Evolutionary conservation across 176 grass and related monocot genomes (phyloP).

Genomic region (Carex scoparia): DNA sequence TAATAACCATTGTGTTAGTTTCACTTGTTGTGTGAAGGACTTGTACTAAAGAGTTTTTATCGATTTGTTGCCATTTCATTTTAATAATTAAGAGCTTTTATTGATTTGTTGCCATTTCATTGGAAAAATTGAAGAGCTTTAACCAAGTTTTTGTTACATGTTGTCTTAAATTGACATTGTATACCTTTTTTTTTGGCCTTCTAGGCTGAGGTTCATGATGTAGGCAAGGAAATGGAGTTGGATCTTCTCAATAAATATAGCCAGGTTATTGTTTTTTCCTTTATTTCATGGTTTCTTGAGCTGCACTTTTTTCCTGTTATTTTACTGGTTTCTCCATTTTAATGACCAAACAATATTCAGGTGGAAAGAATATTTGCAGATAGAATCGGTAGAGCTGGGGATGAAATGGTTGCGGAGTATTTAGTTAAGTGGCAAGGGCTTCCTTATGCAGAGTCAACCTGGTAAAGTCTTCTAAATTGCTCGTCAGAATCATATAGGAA

Average conservation of each 20-base stretch:
- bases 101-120: background rate
- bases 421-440: slow-evolving; percentile 99
- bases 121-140: slow-evolving; percentile 1
- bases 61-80: slow-evolving; percentile 1
- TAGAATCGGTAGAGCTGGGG: slow-evolving; percentile 70
- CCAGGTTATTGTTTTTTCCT: slow-evolving; percentile 61
- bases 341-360: slow-evolving; percentile 52
- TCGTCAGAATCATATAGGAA: slow-evolving; percentile 4
- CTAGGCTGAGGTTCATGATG: slow-evolving; percentile 98
- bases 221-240: slow-evolving; percentile 97
- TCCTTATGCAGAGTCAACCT: slow-evolving; percentile 98
- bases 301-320: slow-evolving; percentile 17
- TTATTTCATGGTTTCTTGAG: background rate
- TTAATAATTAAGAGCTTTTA: background rate
- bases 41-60: background rate
- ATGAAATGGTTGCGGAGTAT: slow-evolving; percentile 91
- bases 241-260: slow-evolving; percentile 98
- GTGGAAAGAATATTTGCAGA: slow-evolving; percentile 99
- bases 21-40: background rate
- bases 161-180: background rate
- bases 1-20: slow-evolving; percentile 25
- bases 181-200: slow-evolving; percentile 12
- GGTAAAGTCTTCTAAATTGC: slow-evolving; percentile 45
- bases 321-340: slow-evolving; percentile 15
- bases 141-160: slow-evolving; percentile 7